Evolutionary conservation across 1,284 basidiomycete genomes (phyloP), one percentile per base, ranked within the genome.

Genomic region (Leccinum idahoense): DNA sequence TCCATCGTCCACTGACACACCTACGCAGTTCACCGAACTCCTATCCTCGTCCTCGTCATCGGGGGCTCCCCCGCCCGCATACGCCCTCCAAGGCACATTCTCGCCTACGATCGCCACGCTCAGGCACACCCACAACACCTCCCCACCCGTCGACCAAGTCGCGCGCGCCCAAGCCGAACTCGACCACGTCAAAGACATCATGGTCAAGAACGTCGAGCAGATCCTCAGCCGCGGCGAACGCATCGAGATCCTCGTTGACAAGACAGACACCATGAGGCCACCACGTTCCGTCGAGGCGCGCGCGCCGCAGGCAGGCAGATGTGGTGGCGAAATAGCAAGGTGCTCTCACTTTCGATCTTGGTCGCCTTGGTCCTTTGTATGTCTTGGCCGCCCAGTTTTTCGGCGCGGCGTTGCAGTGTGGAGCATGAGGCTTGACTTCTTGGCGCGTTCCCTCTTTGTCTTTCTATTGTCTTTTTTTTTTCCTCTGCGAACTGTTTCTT

Each of bases 191-290:
- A 98, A 98, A 77, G 92, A 96, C 70, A 94, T 98, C 77, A 97
- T 98, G 94, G 95, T 97, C 49, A 92, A 95, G 76, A 96, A 96
- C 74, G 94, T 96, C 64, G 93, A 96, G 76, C 90, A 94, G 76
- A 97, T 99, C 69, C 83, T 99, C 46, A 90, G 86, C 63, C 83
- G 97, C 51, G 96, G 96, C 7, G 97, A 99, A 75, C 84, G 96
- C 62, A 94, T 99, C 70, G 96, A 98, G 74, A 81, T 98, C 20
- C 83, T 99, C 54, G 92, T 99, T 54, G 94, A 98, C 81, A 96
- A 98, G 82, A 99, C 96, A 37, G 96, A 98, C 74, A 92, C 86
- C 63, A 94, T 98, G 84, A 99, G 76, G 94, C 96, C 7, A 92
- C 93, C 18, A 94, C 94, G 2, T 99, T 99, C 79, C 80, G 96